A percentile compares a stretch with the other conserved stretches of the same genome.
These are phyloP conservation scores for Phycomyces blakesleeanus DNA, from an alignment of 192 early-diverging fungal genomes.

Conservation along the genomic window DNA sequence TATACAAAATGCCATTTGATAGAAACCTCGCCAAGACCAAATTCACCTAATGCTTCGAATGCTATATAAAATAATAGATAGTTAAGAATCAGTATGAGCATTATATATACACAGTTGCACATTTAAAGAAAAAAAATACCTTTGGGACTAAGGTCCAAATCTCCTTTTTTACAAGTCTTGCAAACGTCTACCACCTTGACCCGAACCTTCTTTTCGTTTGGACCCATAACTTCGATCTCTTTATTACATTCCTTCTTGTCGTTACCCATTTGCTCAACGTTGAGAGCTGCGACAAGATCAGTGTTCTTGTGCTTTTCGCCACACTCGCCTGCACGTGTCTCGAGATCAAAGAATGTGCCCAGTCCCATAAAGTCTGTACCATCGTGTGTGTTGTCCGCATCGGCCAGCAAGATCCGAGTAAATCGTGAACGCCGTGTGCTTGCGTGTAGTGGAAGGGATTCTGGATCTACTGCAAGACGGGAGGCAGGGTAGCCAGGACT, in stretches of 20 bases:
- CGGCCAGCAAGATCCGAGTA: background rate
- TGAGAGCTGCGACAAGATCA: conserved; percentile 7
- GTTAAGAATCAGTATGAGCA: no score
- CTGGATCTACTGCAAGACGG: background rate
- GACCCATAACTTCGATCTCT: background rate
- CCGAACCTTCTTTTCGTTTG: conserved; percentile 3
- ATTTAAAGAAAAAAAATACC: background rate
- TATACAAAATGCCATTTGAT: conserved; percentile 15
- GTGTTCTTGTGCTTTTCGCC: conserved; percentile 11
- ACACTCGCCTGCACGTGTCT: conserved; percentile 10
- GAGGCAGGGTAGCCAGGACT: background rate
- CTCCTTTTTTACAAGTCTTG: conserved; percentile 1
- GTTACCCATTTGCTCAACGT: conserved; percentile 1
- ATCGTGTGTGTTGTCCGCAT: background rate
- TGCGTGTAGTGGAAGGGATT: no score
- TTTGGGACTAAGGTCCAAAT: conserved; percentile 14
- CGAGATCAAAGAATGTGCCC: conserved; percentile 17
- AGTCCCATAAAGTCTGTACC: background rate
- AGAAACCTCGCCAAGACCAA: conserved; percentile 6
- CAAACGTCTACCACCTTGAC: conserved; percentile 17
- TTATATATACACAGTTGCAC: background rate
- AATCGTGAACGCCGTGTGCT: background rate
- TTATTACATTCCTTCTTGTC: conserved; percentile 2
- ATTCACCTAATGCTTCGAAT: conserved; percentile 17
- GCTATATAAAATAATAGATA: no score